A percentile compares a stretch with the other conserved stretches of the same genome.
phyloP scores from a whole-genome alignment of 139 green algal genomes.

The Micromonas pusilla region DNA sequence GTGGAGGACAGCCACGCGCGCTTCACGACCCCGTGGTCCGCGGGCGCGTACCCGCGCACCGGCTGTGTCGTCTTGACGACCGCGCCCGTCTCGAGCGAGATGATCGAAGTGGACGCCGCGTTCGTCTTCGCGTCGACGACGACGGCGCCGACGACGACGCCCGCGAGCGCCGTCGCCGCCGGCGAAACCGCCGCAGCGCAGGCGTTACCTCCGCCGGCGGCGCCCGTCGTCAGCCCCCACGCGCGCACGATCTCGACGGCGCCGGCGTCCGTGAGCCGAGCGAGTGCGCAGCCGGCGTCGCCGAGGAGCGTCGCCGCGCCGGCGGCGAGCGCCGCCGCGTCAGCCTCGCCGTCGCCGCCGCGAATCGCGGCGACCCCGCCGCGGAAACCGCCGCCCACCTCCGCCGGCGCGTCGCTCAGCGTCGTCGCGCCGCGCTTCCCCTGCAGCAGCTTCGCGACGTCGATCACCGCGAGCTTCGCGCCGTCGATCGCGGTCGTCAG shows the following conservation, averaged over 20 bases:
- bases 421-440: background rate
- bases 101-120: background rate
- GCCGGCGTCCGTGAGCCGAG: background rate
- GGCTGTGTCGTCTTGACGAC: background rate
- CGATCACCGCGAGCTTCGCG: background rate
- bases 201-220: background rate
- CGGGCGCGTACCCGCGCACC: background rate
- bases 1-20: background rate
- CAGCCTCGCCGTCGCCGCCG: background rate
- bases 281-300: background rate
- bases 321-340: background rate
- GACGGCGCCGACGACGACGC: background rate
- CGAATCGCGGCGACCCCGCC: background rate
- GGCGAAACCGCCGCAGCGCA: background rate
- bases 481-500: background rate
- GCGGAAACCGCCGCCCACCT: background rate
- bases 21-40: background rate
- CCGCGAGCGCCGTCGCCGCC: no score
- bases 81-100: background rate
- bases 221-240: background rate
- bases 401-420: background rate
- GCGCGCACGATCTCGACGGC: background rate
- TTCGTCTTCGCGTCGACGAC: background rate
- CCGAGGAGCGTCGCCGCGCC: background rate
- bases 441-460: background rate